A percentile compares a stretch with the other conserved stretches of the same genome.
Conservation (phyloP, 306 rosid genomes). For the Prosopis cineraria region DNA sequence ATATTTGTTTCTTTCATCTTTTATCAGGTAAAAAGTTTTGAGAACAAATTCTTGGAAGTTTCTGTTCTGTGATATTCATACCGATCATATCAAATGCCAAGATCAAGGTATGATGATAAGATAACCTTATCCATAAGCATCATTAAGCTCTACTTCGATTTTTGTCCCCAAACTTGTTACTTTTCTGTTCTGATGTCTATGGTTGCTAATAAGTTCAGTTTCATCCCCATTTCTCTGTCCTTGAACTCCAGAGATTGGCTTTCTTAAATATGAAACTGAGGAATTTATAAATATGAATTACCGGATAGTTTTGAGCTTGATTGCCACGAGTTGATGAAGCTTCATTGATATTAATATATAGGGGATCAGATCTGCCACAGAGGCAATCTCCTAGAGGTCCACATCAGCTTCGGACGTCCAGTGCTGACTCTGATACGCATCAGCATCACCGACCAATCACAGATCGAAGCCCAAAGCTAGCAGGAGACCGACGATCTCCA, state of each 20-base stretch:
- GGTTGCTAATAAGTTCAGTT: neutral
- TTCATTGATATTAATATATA: conserved; percentile 23
- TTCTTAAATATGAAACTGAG: neutral
- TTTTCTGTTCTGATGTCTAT: neutral
- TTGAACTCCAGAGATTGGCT: neutral
- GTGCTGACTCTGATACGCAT: conserved; percentile 73
- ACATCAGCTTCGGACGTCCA: conserved; percentile 63
- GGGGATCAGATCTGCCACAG: conserved; percentile 82
- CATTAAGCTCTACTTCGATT: neutral
- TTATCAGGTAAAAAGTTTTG: conserved; percentile 54
- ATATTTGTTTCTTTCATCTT: conserved; percentile 19
- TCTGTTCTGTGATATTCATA: conserved; percentile 33
- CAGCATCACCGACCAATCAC: conserved; percentile 61
- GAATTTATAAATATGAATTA: neutral
- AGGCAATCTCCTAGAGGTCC: conserved; percentile 80
- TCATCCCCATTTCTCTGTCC: neutral
- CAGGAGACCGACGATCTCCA: conserved; percentile 76
- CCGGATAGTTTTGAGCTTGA: neutral
- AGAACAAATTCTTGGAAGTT: conserved; percentile 22
- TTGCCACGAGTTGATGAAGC: neutral
- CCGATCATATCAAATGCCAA: conserved; percentile 64
- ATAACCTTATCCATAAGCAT: neutral
- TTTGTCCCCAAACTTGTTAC: neutral
- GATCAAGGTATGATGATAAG: conserved; percentile 77
- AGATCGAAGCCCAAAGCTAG: conserved; percentile 77